Evolutionary conservation across 2,329 filamentous ascomycete genomes (phyloP).

Genomic region (Diaporthe citrichinensis): DNA sequence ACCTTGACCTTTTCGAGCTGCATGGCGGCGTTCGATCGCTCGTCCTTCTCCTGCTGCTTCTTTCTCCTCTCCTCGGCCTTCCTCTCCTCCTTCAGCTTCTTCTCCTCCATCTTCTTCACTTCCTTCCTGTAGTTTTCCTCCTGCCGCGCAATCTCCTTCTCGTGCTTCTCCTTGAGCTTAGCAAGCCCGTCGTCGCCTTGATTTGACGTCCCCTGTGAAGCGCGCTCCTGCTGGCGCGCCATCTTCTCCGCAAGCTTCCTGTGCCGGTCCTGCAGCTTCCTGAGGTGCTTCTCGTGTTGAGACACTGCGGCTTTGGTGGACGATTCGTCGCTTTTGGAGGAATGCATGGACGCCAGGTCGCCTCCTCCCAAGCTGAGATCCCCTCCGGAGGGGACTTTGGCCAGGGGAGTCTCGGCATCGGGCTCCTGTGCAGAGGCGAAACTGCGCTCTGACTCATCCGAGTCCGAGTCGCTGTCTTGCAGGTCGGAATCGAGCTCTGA

Average conservation of each 20-base stretch:
- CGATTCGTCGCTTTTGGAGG: slow-evolving; percentile 58
- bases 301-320: slow-evolving; percentile 47
- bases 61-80: slow-evolving; percentile 68
- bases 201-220: slow-evolving; percentile 52
- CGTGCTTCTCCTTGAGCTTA: slow-evolving; percentile 75
- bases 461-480: slow-evolving; percentile 52
- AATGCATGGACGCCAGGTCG: slow-evolving; percentile 48
- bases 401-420: slow-evolving; percentile 48
- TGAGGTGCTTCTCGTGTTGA: slow-evolving; percentile 74
- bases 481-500: slow-evolving; percentile 50
- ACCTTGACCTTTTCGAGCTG: slow-evolving; percentile 67
- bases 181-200: slow-evolving; percentile 59
- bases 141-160: slow-evolving; percentile 74
- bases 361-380: slow-evolving; percentile 1
- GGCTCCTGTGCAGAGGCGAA: slow-evolving; percentile 64
- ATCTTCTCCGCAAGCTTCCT: slow-evolving; percentile 75
- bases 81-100: slow-evolving; percentile 72
- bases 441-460: slow-evolving; percentile 60
- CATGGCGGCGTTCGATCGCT: slow-evolving; percentile 61
- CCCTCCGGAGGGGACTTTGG: slow-evolving; percentile 17
- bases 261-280: slow-evolving; percentile 72
- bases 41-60: slow-evolving; percentile 68
- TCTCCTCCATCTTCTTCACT: slow-evolving; percentile 74
- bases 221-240: slow-evolving; percentile 66
- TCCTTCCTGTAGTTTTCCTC: slow-evolving; percentile 77